Evolutionary conservation across 176 grass and related monocot species (phyloP).

Genomic region (Aegilops sharonensis): DNA sequence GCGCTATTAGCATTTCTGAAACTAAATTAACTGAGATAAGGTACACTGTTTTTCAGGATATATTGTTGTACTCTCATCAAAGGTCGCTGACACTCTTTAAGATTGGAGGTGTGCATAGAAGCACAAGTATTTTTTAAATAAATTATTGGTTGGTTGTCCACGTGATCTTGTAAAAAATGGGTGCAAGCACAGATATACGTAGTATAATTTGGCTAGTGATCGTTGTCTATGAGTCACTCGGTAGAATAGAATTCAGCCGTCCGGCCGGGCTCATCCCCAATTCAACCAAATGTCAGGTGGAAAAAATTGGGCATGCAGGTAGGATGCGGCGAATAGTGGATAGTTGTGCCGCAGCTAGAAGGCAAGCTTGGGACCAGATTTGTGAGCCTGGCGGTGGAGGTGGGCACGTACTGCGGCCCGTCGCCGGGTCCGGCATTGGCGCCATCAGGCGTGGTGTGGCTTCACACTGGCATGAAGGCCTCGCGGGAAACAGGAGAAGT

Average conservation of each 20-base stretch:
- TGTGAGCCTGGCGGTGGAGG: too few relatives aligned
- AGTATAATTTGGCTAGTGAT: neutral
- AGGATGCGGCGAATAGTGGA: constrained; percentile 23
- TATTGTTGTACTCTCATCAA: neutral
- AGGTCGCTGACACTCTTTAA: neutral
- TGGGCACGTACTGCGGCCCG: too few relatives aligned
- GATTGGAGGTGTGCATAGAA: neutral
- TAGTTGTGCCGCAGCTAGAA: constrained; percentile 52
- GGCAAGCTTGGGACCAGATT: too few relatives aligned
- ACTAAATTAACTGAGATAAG: neutral
- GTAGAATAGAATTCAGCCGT: neutral
- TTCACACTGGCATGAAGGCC: constrained; percentile 32
- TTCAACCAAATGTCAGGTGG: neutral
- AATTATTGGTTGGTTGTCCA: neutral
- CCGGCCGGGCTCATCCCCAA: neutral
- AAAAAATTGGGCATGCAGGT: constrained; percentile 19
- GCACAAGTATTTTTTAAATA: neutral
- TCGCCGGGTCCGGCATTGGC: constrained; percentile 40
- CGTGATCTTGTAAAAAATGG: neutral
- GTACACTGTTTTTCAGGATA: neutral
- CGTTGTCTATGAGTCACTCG: constrained; percentile 20
- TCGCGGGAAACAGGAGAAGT: too few relatives aligned
- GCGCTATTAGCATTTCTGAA: neutral
- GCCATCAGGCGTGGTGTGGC: neutral
- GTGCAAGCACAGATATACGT: neutral